Percentiles rank a stretch among this genome's conserved stretches.
These are phyloP conservation scores for Fusarium sp. DNA, from an alignment of 2,329 filamentous ascomycete genomes.

Conservation along the genomic window DNA sequence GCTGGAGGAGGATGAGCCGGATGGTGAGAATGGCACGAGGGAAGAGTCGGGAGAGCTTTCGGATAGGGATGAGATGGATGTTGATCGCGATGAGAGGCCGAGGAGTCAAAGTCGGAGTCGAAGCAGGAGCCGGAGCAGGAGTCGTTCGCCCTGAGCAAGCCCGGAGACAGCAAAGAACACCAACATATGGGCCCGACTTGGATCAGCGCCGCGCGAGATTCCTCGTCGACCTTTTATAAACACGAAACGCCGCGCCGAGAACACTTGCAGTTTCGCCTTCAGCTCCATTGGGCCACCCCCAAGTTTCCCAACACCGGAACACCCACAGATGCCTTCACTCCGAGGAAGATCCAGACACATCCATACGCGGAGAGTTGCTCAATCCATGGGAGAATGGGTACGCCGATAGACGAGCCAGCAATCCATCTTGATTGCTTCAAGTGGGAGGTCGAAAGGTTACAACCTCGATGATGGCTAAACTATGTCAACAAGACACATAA, in stretches of 20 bases:
- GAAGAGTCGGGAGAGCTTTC: slow-evolving; percentile 56
- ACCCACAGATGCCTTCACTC: no score
- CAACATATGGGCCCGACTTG: not conserved
- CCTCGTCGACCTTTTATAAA: no score
- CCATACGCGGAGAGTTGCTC: no score
- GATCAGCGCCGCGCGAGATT: no score
- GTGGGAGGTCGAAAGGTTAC: not conserved
- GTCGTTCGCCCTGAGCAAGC: slow-evolving; percentile 43
- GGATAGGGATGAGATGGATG: slow-evolving; percentile 52
- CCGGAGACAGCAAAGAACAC: not conserved
- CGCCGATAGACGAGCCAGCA: not conserved
- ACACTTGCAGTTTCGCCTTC: not conserved
- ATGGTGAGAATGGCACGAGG: slow-evolving; percentile 43
- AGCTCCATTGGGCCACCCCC: not conserved
- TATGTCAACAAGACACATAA: not conserved
- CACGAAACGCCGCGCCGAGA: not conserved
- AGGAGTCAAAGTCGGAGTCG: slow-evolving; percentile 36
- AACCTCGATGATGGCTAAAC: not conserved
- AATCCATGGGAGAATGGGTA: not conserved
- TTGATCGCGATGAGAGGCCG: slow-evolving; percentile 47
- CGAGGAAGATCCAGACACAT: no score
- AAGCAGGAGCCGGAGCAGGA: slow-evolving; percentile 23
- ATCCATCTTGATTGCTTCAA: not conserved
- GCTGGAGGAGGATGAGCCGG: slow-evolving; percentile 66
- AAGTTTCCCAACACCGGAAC: no score